Base-by-base conservation (phyloP, 2,329 filamentous ascomycete genomes). In the Neopestalotiopsis sp. region DNA sequence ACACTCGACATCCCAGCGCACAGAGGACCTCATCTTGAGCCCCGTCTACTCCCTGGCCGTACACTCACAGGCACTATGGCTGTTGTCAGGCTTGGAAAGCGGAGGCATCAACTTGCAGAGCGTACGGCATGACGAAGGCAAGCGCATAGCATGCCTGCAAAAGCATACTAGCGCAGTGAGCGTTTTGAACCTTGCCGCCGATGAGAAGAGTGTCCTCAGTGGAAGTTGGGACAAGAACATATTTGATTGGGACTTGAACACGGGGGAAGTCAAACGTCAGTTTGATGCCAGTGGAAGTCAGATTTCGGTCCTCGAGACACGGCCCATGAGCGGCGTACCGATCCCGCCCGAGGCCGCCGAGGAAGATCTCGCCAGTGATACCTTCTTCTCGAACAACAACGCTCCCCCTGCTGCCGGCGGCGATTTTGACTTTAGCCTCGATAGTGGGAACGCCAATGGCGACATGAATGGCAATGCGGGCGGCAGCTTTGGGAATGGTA, bases 211-310 rank as follows among this genome's bases (percentile, higher is more conserved):
- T 52, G 89, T 98, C 4, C 81, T 99, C 9, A 98, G 94, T 42
- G 96, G 96, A 3, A 95, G 94, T 78, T 99, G 96, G 96, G 96
- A 99, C 80, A 98, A 97, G 82, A 92, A 89, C 20, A 91, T 98
- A 0, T 88, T 94, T 66, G 95, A 98, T 78, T 99, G 96, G 96
- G 96, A 98, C 78, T 81, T 99, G 32, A 94, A 98, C 75, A 96
- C 90, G 1, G 96, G 96, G 0, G 86, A 92, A 74, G 86, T 92
- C 6, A 91, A 90, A 72, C 89, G 95, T 12, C 87, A 88, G 4
- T 99, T 96, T 75, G 90, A 91, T 61, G 91, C 92, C 1, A 93
- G 87, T 66, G 93, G 91, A 14, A 86, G 92, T 5, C 96, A 99
- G 77, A 94, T 98, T 69, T 96, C 94, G 2, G 90, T 94, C 1